A percentile compares a stretch with the other conserved stretches of the same genome.
Evolutionary conservation across 78 protist genomes (phyloP).

Genomic region (Dictyostelium firmibasis): DNA sequence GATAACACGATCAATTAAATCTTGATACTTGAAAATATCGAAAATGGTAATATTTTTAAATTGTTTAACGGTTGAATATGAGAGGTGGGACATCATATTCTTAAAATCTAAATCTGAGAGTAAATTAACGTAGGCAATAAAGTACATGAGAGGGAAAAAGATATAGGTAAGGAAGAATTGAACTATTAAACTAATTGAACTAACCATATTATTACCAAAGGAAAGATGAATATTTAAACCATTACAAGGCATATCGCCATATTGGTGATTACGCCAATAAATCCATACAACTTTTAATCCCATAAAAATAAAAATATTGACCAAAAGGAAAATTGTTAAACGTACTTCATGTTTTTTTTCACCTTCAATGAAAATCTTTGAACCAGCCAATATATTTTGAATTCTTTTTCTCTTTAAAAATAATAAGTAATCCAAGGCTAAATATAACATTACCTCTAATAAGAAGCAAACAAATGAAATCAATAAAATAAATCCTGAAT

Average conservation of each 20-base stretch:
- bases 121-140: neutral
- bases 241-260: neutral
- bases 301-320: neutral
- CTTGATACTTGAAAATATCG: neutral
- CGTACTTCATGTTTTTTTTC: neutral
- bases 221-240: neutral
- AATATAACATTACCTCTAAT: neutral
- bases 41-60: neutral
- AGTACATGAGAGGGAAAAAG: neutral
- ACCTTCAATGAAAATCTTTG: neutral
- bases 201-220: neutral
- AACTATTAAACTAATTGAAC: neutral
- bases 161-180: neutral
- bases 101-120: constrained; percentile 4
- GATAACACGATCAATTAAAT: neutral
- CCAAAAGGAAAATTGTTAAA: neutral
- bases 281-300: neutral
- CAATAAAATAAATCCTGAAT: neutral
- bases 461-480: neutral
- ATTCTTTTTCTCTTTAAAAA: constrained; percentile 4
- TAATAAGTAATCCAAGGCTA: neutral
- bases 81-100: neutral
- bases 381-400: neutral
- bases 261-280: neutral
- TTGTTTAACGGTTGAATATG: neutral